Evolutionary conservation across 495 filamentous ascomycete species (phyloP), one percentile per base, ranked within the genome.

Genomic region (Xylaria venustula): DNA sequence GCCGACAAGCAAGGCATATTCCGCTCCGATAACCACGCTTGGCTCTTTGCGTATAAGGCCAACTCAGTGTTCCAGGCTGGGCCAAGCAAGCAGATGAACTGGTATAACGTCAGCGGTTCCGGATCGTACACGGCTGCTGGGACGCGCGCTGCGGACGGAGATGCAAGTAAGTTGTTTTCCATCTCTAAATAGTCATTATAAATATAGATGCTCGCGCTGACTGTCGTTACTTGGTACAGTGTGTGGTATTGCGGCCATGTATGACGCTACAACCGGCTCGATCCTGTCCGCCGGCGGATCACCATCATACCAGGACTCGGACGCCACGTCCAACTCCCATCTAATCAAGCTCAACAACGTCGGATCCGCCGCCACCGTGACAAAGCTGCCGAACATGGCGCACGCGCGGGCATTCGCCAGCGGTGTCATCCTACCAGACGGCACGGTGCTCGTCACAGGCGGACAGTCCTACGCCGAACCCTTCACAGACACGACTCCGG

Each of bases 11-110:
- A 64, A 64, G 74, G 77, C 6, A 64, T 73, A 5, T 86, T 75
- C 54, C 73, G 80, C 15, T 60, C 71, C 9, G 84, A 87, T 65
- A 85, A 84, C 59, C 84, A 87, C 61, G 80, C 63, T 45, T 86
- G 84, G 85, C 73, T 87, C n/a, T 87, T 86, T 65, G 82, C 67
- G 9, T 87, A 84, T 81, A 86, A 81, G 61, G 71, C 75, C 41
- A 75, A 70, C 9, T 76, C 64, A 25, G 78, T 85, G 19, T 83
- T 86, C 73, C 83, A 87, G 67, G 83, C 83, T 6, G 84, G 85
- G 5, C 85, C 84, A 6, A 79, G 74, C 57, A 73, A 65, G 48
- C 58, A 66, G 1, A 86, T 86, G 83, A 81, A 86, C 67, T 88
- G 85, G 85, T 87, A 80, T 66, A 65, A 64, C 12, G 78, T 77